Base-by-base conservation (phyloP, 164 flowering plant genomes). In the Dillenia turbinata region DNA sequence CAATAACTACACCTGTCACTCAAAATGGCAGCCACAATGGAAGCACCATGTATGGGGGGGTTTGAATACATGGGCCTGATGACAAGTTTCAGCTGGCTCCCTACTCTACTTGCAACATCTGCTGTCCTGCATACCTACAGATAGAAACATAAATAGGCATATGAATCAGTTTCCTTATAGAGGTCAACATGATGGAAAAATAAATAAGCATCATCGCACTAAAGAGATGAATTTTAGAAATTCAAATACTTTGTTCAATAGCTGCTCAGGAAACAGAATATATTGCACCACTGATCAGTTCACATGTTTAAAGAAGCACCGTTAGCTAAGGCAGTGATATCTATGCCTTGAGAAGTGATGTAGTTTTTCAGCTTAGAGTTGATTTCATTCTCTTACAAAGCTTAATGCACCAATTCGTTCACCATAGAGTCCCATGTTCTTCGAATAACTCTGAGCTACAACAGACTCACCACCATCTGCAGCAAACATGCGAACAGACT, bases 351-450 rank as follows among this genome's bases (percentile, higher is more conserved):
- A n/a, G n/a, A n/a, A n/a, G n/a, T n/a, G n/a, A n/a, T n/a, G n/a
- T n/a, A n/a, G n/a, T n/a, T n/a, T n/a, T n/a, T n/a, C n/a, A n/a
- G n/a, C n/a, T 16, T 58, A 4, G 9, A 61, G 46, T 49, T 47
- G 59, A 19, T 44, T 5, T 13, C 16, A 51, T 56, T 33, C 24
- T 56, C 97, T 81, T 81, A 95, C 99, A 79, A 95, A 79, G 90
- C 99, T 95, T 14, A 95, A 78, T 24, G 99, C 99, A 61, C 99
- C 99, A 79, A 95, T 97, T 75, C 98, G 96, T 67, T 95, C 99
- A 57, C 99, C 99, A 72, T 95, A 92, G 46, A 92, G 94, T 22
- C 99, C 98, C 96, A 92, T 75, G 70, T 95, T 95, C 76, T 95
- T 95, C 10, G 99, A 97, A 74, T 92, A 95, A 78, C 98, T 92